A percentile compares a stretch with the other conserved stretches of the same genome.
These are phyloP conservation scores for California macrophylla DNA, from an alignment of 441 rosid genomes.

Conservation along the genomic window DNA sequence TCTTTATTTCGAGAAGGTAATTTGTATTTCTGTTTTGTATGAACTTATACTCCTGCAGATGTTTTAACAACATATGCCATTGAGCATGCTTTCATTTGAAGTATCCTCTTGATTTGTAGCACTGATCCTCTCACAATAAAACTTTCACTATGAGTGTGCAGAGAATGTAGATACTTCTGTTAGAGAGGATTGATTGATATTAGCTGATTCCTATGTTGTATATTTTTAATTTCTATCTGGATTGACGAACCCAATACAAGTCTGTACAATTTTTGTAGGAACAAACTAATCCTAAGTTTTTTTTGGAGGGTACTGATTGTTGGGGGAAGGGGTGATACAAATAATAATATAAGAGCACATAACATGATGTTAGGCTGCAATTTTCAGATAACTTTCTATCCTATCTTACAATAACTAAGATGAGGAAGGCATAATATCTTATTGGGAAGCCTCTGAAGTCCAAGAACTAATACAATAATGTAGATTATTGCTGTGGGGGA, in stretches of 20 bases:
- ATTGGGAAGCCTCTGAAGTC: neutral
- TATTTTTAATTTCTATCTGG: no score
- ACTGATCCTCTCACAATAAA: neutral
- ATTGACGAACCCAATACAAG: no score
- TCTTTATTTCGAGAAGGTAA: conserved; percentile 89
- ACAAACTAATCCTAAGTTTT: neutral
- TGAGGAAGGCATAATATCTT: neutral
- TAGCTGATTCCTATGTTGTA: neutral
- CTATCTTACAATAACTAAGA: neutral
- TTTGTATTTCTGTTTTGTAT: neutral
- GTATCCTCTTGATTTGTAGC: neutral
- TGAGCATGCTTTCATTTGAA: neutral
- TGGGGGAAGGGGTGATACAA: neutral
- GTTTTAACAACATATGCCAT: neutral
- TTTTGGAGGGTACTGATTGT: neutral
- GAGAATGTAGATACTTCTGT: neutral
- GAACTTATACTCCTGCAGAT: neutral
- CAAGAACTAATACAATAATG: neutral
- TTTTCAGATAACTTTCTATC: neutral
- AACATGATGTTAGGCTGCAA: neutral
- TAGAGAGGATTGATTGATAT: neutral
- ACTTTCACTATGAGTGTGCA: neutral
- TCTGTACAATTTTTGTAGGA: no score
- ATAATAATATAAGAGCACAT: neutral
- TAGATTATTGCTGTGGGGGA: neutral